phyloP scores from a whole-genome alignment of 768 basidiomycete species.

The Obba rivulosa region DNA sequence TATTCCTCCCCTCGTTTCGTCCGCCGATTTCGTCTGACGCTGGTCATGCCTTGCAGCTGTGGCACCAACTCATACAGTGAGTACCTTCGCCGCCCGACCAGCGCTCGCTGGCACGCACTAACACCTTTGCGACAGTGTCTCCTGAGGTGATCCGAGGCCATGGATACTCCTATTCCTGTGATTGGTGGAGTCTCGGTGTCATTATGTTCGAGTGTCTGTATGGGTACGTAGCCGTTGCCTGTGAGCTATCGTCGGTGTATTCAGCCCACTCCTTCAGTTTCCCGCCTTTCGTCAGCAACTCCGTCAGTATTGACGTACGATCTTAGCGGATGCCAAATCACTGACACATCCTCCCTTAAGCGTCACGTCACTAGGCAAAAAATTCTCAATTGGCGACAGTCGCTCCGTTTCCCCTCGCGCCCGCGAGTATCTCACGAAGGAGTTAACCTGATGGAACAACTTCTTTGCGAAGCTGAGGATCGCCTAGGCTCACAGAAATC shows the following conservation, averaged over 20 bases:
- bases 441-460: constrained; percentile 78
- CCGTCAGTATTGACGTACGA: constrained; percentile 43
- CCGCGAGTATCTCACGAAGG: constrained; percentile 86
- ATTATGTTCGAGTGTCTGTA: constrained; percentile 97
- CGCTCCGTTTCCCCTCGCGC: constrained; percentile 79
- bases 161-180: constrained; percentile 91
- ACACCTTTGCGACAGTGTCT: constrained; percentile 52
- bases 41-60: constrained; percentile 42
- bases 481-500: constrained; percentile 76
- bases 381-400: constrained; percentile 92
- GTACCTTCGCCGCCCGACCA: constrained; percentile 23
- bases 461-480: constrained; percentile 95
- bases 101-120: background rate
- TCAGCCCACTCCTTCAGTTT: constrained; percentile 33
- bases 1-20: constrained; percentile 8
- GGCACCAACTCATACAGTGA: constrained; percentile 84
- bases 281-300: constrained; percentile 94
- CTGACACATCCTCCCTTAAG: constrained; percentile 31
- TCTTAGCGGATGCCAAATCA: background rate
- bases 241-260: constrained; percentile 3
- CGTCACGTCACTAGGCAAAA: constrained; percentile 94
- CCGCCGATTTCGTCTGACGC: constrained; percentile 1
- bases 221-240: constrained; percentile 48
- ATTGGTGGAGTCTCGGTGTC: constrained; percentile 98
- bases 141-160: constrained; percentile 88